Conservation (phyloP, 768 basidiomycete genomes). For the Lactarius pseudohatsudake region DNA sequence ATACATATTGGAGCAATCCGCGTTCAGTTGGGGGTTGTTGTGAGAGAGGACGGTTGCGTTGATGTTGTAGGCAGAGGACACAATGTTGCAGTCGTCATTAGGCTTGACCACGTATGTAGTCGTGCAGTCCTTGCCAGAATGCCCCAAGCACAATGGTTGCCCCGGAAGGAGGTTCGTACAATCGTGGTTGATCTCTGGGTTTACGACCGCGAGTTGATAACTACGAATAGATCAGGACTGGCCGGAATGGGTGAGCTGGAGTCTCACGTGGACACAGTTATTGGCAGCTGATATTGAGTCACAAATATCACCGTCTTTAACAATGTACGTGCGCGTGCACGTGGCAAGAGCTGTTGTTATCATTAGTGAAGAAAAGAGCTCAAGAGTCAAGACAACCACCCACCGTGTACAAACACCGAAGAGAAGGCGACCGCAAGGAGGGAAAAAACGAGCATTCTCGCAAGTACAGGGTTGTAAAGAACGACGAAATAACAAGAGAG, state of each 20-base stretch:
- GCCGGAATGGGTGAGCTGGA: neutral
- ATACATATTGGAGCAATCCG: slow-evolving; percentile 64
- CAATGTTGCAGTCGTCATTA: slow-evolving; percentile 59
- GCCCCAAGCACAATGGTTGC: slow-evolving; percentile 60
- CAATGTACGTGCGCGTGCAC: slow-evolving; percentile 63
- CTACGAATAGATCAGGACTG: slow-evolving; percentile 38
- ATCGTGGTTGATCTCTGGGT: slow-evolving; percentile 43
- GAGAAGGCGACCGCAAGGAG: neutral
- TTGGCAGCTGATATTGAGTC: slow-evolving; percentile 62
- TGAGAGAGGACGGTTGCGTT: slow-evolving; percentile 52
- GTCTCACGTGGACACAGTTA: slow-evolving; percentile 62
- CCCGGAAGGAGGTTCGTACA: slow-evolving; percentile 63
- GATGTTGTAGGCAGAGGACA: slow-evolving; percentile 43
- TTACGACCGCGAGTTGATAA: slow-evolving; percentile 71
- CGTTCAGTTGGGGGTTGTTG: slow-evolving; percentile 77
- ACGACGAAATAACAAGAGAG: slow-evolving; percentile 1
- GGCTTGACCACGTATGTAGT: slow-evolving; percentile 54
- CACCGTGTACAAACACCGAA: slow-evolving; percentile 7
- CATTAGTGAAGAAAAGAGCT: neutral
- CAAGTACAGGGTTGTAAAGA: neutral
- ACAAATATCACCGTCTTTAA: slow-evolving; percentile 59
- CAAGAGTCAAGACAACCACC: neutral
- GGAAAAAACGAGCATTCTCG: slow-evolving; percentile 7
- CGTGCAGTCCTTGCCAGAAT: slow-evolving; percentile 57
- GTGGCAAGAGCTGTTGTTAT: slow-evolving; percentile 9